phyloP scores from a whole-genome alignment of 306 rosid genomes.

The Sindora glabra region DNA sequence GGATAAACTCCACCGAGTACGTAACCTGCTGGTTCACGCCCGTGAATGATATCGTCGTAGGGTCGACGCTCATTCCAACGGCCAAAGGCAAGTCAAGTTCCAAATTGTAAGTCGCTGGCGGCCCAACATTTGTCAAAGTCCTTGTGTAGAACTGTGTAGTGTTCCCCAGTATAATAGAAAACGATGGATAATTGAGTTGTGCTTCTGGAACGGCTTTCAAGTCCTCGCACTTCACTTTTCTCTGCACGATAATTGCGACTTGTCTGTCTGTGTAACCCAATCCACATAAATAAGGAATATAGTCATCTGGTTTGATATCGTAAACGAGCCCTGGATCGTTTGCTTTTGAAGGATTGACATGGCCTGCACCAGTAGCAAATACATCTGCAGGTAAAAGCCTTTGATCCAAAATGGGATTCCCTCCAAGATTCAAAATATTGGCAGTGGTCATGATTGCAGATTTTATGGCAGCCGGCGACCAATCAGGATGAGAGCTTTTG shows the following conservation, averaged over 20 bases:
- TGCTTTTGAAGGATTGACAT: constrained; percentile 46
- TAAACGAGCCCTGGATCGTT: constrained; percentile 46
- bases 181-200: constrained; percentile 47
- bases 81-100: constrained; percentile 19
- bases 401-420: constrained; percentile 19
- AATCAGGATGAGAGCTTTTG: constrained; percentile 48
- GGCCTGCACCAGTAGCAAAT: constrained; percentile 49
- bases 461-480: constrained; percentile 60
- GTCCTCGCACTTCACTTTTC: constrained; percentile 17
- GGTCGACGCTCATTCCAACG: constrained; percentile 15
- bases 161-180: constrained; percentile 21
- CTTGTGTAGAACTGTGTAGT: constrained; percentile 29
- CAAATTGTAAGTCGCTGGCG: constrained; percentile 21
- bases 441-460: constrained; percentile 48
- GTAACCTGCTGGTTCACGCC: constrained; percentile 30
- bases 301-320: constrained; percentile 33
- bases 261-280: constrained; percentile 33
- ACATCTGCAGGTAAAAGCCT: constrained; percentile 24
- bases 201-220: constrained; percentile 20
- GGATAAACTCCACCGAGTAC: constrained; percentile 20
- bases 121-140: constrained; percentile 44
- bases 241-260: constrained; percentile 22
- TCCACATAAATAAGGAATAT: constrained; percentile 47
- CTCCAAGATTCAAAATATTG: constrained; percentile 4
- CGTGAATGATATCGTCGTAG: constrained; percentile 23